Base-by-base conservation (phyloP, 2,329 filamentous ascomycete species). In the Colletotrichum trifolii region DNA sequence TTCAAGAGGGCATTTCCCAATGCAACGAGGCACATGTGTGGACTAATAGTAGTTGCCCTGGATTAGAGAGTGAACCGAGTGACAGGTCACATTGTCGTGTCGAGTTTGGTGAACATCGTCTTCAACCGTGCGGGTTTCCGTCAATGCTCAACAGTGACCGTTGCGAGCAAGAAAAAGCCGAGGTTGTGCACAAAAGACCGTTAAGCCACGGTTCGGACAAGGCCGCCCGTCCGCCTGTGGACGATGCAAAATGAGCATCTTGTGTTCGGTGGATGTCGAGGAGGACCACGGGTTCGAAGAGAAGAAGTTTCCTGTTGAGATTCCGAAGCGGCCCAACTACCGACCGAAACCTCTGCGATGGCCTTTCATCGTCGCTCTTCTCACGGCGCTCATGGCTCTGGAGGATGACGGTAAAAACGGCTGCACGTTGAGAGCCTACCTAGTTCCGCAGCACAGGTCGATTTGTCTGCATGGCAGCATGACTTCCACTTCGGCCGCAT, bases 301-400 rank as follows among this genome's bases (percentile, higher is more conserved):
- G 52, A 67, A 62, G 48, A 65, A 60, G 13, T 42, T 8, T 7
- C 43, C 13, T 8, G 38, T 15, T 3, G 43, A 55, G 6, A 40
- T 54, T 1, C 59, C 36, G 2, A 52, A 52, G 25, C 39, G 54
- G n/a, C 71, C 73, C 2, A 69, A 73, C 67, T 76, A 77, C 67
- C 72, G 72, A 56, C 76, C 76, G 1, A 73, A 68, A 52, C 68
- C 75, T 15, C 60, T 78, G 56, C 69, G 70, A 64, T 76, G 75
- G 75, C 74, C 73, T 3, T 78, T 77, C 49, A 71, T 78, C 48
- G 42, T 58, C 2, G 36, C 69, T 2, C 17, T 76, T 3, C 60
- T 77, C 12, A 61, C 68, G 4, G 52, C 68, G 4, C 67, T 72
- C 39, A 74, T 77, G 36, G 70, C 40, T 4, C 36, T 77, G 48